These are phyloP conservation scores for Metschnikowia gelsemii DNA, from an alignment of 805 yeast genomes.

Conservation along the genomic window DNA sequence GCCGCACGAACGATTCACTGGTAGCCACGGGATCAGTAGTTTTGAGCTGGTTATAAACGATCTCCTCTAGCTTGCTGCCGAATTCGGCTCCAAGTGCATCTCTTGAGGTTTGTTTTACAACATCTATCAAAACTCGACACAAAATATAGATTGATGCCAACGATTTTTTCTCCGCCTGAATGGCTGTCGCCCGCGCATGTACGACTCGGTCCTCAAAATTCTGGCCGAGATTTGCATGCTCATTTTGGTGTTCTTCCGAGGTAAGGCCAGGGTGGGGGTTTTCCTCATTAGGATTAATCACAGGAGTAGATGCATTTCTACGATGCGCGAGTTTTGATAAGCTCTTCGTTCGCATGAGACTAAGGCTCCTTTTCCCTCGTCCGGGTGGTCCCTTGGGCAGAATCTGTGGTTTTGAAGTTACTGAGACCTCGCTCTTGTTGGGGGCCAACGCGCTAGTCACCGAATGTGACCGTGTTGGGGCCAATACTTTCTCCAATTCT, in stretches of 20 bases:
- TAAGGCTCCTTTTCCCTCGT: constrained; percentile 39
- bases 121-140: constrained; percentile 89
- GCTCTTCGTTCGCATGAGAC: constrained; percentile 42
- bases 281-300: constrained; percentile 18
- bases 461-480: constrained; percentile 25
- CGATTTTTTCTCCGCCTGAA: constrained; percentile 84
- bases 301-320: constrained; percentile 50
- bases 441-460: background rate
- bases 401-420: constrained; percentile 3
- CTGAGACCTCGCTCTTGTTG: constrained; percentile 1
- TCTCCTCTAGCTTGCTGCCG: constrained; percentile 83
- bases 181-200: constrained; percentile 61
- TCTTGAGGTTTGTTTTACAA: constrained; percentile 82
- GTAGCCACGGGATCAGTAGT: constrained; percentile 80
- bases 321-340: constrained; percentile 43
- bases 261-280: background rate
- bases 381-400: constrained; percentile 6
- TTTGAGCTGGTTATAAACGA: constrained; percentile 84
- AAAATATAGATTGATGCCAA: constrained; percentile 82
- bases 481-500: constrained; percentile 37
- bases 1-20: constrained; percentile 63
- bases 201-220: constrained; percentile 31
- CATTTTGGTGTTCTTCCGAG: constrained; percentile 2
- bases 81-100: constrained; percentile 73
- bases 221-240: constrained; percentile 12